Evolutionary conservation across 306 rosid species (phyloP).

Genomic region (Cercis canadensis): DNA sequence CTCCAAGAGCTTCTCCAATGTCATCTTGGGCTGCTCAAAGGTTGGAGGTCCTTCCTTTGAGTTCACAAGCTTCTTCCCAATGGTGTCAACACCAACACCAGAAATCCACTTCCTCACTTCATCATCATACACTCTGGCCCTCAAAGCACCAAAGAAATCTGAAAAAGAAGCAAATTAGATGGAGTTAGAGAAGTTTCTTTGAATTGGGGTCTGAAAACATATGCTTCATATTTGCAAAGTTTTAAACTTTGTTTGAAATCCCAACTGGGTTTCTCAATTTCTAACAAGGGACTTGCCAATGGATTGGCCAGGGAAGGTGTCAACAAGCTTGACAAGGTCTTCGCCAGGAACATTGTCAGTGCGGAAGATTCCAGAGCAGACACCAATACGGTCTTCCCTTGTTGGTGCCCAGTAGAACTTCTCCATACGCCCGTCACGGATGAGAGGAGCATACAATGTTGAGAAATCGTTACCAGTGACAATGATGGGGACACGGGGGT

Average conservation of each 20-base stretch:
- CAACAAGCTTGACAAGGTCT: constrained; percentile 76
- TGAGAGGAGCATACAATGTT: constrained; percentile 92
- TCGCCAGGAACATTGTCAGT: constrained; percentile 54
- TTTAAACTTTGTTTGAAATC: neutral
- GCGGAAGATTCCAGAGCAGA: constrained; percentile 84
- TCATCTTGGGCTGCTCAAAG: constrained; percentile 74
- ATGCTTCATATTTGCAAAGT: neutral
- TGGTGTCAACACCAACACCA: constrained; percentile 49
- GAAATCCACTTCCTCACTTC: constrained; percentile 76
- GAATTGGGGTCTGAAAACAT: too few species aligned
- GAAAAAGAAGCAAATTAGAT: neutral
- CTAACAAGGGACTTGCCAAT: constrained; percentile 57
- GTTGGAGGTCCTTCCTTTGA: constrained; percentile 78
- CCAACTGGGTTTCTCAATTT: neutral
- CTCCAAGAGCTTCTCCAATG: constrained; percentile 57
- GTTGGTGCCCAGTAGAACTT: constrained; percentile 99
- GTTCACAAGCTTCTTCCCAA: constrained; percentile 79
- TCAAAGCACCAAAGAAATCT: constrained; percentile 83
- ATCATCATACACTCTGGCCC: constrained; percentile 78
- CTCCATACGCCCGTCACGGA: constrained; percentile 99
- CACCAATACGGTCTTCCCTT: constrained; percentile 86
- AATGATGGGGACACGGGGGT: constrained; percentile 88
- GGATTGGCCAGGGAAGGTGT: constrained; percentile 97
- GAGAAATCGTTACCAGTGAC: constrained; percentile 99
- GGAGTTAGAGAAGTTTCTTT: too few species aligned